These are phyloP conservation scores for Platanthera zijinensis DNA, from an alignment of 106 monocot genomes.

Conservation along the genomic window DNA sequence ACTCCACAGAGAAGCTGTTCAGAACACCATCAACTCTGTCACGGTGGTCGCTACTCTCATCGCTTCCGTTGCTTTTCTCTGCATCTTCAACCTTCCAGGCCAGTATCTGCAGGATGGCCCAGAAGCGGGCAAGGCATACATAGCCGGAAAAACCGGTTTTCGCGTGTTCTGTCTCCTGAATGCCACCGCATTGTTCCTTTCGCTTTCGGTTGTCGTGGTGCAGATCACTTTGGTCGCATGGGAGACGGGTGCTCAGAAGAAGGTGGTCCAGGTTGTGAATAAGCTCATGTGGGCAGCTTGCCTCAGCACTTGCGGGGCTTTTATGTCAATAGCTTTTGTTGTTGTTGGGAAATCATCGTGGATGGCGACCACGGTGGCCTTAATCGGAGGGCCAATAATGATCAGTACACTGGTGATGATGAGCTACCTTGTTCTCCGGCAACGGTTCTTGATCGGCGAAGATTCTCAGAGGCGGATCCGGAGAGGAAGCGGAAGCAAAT, in stretches of 20 bases:
- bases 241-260: slow-evolving; percentile 90
- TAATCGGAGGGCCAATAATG: slow-evolving; percentile 76
- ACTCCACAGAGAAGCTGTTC: slow-evolving; percentile 89
- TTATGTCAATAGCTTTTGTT: slow-evolving; percentile 72
- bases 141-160: slow-evolving; percentile 43
- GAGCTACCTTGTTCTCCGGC: slow-evolving; percentile 60
- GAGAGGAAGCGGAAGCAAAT: slow-evolving; percentile 72
- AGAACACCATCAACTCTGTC: slow-evolving; percentile 94
- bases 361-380: slow-evolving; percentile 76
- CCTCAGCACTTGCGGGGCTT: slow-evolving; percentile 72
- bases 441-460: slow-evolving; percentile 58
- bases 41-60: slow-evolving; percentile 84
- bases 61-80: slow-evolving; percentile 90
- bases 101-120: slow-evolving; percentile 32
- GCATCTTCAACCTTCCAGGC: slow-evolving; percentile 89
- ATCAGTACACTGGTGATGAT: slow-evolving; percentile 59
- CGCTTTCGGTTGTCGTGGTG: slow-evolving; percentile 85
- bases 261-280: slow-evolving; percentile 69
- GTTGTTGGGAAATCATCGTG: slow-evolving; percentile 68
- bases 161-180: slow-evolving; percentile 74
- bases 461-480: slow-evolving; percentile 76
- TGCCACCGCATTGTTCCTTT: slow-evolving; percentile 80
- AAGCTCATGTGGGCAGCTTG: slow-evolving; percentile 98
- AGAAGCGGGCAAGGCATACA: slow-evolving; percentile 47
- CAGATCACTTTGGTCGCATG: slow-evolving; percentile 97